phyloP scores from a whole-genome alignment of 441 rosid genomes.

The Pelargonium citronellum region DNA sequence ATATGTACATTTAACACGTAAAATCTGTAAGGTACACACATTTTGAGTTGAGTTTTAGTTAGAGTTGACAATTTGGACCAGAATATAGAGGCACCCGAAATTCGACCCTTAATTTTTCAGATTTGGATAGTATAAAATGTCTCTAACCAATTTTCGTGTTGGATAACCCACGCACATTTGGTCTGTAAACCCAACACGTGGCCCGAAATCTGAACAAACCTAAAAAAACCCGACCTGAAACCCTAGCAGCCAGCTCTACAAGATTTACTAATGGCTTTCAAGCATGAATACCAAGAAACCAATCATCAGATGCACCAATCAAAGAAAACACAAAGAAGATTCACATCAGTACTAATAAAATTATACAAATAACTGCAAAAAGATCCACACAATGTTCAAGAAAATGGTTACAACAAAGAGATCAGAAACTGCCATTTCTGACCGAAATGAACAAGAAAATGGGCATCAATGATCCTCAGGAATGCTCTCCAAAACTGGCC shows the following conservation, averaged over 20 bases:
- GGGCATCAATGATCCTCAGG: constrained; percentile 42
- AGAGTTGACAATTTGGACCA: too few species aligned
- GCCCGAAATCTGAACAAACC: too few species aligned
- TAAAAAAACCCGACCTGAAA: too few species aligned
- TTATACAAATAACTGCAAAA: not conserved
- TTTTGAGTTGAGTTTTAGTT: too few species aligned
- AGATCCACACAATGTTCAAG: not conserved
- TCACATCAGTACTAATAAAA: not conserved
- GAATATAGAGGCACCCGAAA: too few species aligned
- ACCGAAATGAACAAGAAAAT: not conserved
- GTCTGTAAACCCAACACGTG: too few species aligned
- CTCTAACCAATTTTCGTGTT: too few species aligned
- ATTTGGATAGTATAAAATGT: too few species aligned
- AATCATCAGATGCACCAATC: not conserved
- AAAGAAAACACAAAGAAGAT: not conserved
- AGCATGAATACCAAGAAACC: not conserved
- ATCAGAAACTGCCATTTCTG: not conserved
- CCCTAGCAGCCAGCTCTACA: not conserved
- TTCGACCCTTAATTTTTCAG: too few species aligned
- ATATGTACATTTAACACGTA: too few species aligned
- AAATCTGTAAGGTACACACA: too few species aligned
- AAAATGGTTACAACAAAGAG: constrained; percentile 1
- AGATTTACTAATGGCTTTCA: not conserved
- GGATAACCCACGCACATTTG: too few species aligned
- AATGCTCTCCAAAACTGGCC: constrained; percentile 58